Evolutionary conservation across 495 filamentous ascomycete species (phyloP).

Genomic region (Penicillium paradoxum): DNA sequence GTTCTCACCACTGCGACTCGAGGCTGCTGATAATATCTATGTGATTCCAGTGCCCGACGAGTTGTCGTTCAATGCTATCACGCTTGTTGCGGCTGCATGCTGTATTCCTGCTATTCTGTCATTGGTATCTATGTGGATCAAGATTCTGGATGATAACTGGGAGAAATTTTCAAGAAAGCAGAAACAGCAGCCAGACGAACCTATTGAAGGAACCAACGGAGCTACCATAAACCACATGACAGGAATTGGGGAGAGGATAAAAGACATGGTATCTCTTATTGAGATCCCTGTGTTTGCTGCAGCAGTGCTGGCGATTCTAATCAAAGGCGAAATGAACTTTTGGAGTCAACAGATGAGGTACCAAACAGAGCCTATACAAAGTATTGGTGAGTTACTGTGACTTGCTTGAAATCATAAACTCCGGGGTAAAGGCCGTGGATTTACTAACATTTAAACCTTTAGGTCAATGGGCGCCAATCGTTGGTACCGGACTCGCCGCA

Average conservation of each 20-base stretch:
- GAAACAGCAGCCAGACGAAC: conserved; percentile 22
- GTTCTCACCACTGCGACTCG: conserved; percentile 43
- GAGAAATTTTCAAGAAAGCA: conserved; percentile 31
- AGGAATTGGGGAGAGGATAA: conserved; percentile 39
- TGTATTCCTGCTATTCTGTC: conserved; percentile 56
- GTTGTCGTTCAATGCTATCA: conserved; percentile 49
- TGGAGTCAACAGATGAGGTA: conserved; percentile 45
- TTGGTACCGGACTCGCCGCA: conserved; percentile 48
- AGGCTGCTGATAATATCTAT: conserved; percentile 49
- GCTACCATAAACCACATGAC: conserved; percentile 47
- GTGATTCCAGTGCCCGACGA: conserved; percentile 48
- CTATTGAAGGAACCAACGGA: conserved; percentile 51
- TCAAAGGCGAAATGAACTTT: conserved; percentile 56
- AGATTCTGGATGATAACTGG: conserved; percentile 55
- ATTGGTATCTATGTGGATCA: conserved; percentile 53
- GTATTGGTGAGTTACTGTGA: conserved; percentile 41
- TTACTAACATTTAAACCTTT: not conserved
- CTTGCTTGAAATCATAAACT: not conserved
- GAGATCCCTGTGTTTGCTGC: conserved; percentile 51
- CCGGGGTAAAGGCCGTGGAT: not conserved
- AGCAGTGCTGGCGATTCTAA: conserved; percentile 50
- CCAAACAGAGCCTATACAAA: conserved; percentile 52
- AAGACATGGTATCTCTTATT: conserved; percentile 40
- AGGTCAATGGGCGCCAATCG: conserved; percentile 55
- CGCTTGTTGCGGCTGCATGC: conserved; percentile 53